phyloP scores from a whole-genome alignment of 2,329 filamentous ascomycete species.

The Colletotrichum salicis region DNA sequence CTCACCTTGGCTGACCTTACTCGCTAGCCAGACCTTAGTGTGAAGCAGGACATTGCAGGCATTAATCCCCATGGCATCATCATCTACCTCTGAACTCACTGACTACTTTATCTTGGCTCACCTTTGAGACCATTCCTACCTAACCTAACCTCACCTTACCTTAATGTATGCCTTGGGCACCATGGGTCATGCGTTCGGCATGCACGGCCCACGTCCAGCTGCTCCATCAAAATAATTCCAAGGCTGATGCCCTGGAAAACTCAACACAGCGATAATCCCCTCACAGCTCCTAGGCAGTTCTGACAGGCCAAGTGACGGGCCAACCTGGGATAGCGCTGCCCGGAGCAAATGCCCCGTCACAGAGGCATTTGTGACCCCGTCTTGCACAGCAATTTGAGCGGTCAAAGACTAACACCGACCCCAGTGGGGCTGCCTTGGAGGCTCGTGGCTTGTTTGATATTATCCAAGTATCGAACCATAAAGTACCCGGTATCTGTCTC shows the following conservation, averaged over 20 bases:
- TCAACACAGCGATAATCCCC: conserved; percentile 18
- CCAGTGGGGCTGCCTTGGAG: neutral
- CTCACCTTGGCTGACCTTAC: neutral
- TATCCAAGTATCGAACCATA: neutral
- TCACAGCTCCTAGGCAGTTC: conserved; percentile 1
- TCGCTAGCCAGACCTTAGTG: neutral
- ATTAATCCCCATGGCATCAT: neutral
- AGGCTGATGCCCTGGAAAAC: conserved; percentile 13
- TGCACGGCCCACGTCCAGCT: conserved; percentile 12
- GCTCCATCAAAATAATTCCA: conserved; percentile 15
- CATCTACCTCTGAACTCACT: too few species aligned
- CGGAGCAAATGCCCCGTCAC: conserved; percentile 33
- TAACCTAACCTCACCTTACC: neutral
- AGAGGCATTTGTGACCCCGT: neutral
- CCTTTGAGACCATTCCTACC: neutral
- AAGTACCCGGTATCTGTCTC: neutral
- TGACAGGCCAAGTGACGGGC: neutral
- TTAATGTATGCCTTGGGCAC: neutral
- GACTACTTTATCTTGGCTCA: neutral
- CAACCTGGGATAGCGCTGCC: neutral
- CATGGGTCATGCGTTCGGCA: neutral
- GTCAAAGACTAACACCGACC: neutral
- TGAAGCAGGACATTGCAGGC: neutral
- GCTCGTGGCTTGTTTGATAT: neutral
- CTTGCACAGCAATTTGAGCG: neutral